These are phyloP conservation scores for Apiotrichum laibachii DNA, from an alignment of 1,284 basidiomycete genomes.

Conservation along the genomic window DNA sequence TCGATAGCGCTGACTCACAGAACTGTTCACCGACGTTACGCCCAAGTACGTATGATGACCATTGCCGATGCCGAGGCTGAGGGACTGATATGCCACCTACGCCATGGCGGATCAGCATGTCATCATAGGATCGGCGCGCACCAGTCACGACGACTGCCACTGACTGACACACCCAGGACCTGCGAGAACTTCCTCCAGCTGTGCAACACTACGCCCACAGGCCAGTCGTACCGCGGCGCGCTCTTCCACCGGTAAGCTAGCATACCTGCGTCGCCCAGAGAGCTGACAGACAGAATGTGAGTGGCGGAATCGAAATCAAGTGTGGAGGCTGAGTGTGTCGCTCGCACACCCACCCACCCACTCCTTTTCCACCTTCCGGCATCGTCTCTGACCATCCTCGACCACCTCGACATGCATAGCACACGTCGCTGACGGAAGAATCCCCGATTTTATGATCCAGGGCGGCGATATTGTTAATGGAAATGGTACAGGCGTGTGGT, in stretches of 20 bases:
- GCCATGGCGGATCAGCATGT: too few species aligned
- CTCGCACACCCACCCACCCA: too few species aligned
- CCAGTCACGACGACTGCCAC: too few species aligned
- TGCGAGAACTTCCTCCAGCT: slow-evolving; percentile 19
- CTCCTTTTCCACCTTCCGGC: too few species aligned
- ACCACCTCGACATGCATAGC: background rate
- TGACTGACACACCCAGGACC: slow-evolving; percentile 13
- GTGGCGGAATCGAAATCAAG: background rate
- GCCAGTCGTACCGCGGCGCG: slow-evolving; percentile 1
- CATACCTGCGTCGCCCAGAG: too few species aligned
- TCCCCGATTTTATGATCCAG: slow-evolving; percentile 74
- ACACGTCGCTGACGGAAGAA: background rate
- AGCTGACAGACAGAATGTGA: slow-evolving; percentile 11
- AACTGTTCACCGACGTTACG: slow-evolving; percentile 16
- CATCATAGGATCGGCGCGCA: too few species aligned
- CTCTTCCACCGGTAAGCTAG: slow-evolving; percentile 17
- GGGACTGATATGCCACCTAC: too few species aligned
- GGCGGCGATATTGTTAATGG: slow-evolving; percentile 59
- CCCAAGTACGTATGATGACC: slow-evolving; percentile 6
- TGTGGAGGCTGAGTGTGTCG: too few species aligned
- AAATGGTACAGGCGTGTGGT: slow-evolving; percentile 53
- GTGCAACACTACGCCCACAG: background rate
- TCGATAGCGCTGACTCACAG: slow-evolving; percentile 9
- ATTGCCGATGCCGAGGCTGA: background rate
- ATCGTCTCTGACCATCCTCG: too few species aligned